Conservation (phyloP, 805 yeast genomes). For the Wickerhamomyces ciferrii region DNA sequence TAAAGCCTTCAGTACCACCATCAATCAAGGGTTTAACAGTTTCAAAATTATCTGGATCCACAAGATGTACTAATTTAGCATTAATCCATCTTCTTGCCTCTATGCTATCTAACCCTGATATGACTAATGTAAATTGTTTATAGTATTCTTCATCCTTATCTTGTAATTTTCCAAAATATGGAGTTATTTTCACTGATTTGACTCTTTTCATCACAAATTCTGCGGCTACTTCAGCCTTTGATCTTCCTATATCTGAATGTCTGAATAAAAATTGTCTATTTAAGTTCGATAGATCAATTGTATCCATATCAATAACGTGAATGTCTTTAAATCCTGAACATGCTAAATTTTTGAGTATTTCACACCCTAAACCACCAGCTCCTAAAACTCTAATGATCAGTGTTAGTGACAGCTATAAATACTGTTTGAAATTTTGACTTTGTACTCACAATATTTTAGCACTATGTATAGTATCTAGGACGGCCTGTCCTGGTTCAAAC, state of each 20-base stretch:
- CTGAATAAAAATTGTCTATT: constrained; percentile 88
- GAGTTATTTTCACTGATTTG: constrained; percentile 39
- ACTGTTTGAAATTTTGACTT: too few species aligned
- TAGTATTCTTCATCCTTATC: constrained; percentile 61
- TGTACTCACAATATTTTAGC: constrained; percentile 28
- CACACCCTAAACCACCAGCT: constrained; percentile 96
- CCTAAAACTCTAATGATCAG: constrained; percentile 53
- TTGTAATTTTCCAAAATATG: constrained; percentile 64
- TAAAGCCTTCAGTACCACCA: constrained; percentile 94
- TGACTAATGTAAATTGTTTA: constrained; percentile 59
- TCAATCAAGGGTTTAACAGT: constrained; percentile 69
- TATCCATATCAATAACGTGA: constrained; percentile 86
- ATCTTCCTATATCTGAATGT: constrained; percentile 73
- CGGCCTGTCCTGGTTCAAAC: constrained; percentile 27
- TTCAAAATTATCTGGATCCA: constrained; percentile 43
- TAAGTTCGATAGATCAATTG: constrained; percentile 84
- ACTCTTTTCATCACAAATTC: constrained; percentile 47
- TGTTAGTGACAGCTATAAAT: too few species aligned
- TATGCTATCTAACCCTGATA: constrained; percentile 86
- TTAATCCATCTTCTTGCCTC: constrained; percentile 93
- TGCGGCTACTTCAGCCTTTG: constrained; percentile 79
- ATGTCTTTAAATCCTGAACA: constrained; percentile 72
- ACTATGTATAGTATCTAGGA: constrained; percentile 15
- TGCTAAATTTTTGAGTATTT: constrained; percentile 72
- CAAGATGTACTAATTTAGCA: constrained; percentile 56